phyloP scores from a whole-genome alignment of 345 rosid species.

The Salix brachista region DNA sequence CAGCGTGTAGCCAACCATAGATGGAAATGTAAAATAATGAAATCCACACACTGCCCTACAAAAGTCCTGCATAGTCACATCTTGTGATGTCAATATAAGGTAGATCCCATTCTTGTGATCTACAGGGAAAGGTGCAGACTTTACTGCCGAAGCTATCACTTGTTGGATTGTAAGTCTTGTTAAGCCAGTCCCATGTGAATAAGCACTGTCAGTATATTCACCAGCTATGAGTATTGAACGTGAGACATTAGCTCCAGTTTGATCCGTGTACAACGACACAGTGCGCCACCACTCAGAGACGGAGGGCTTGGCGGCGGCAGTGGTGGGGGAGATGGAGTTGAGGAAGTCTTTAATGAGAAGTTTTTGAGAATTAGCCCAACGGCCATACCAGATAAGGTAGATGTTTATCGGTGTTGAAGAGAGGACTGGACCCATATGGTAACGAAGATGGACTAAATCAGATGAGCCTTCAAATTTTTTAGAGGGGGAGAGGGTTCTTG shows the following conservation, averaged over 20 bases:
- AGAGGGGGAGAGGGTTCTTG: constrained; percentile 47
- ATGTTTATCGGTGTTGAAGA: constrained; percentile 80
- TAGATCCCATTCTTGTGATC: constrained; percentile 87
- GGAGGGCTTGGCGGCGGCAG: constrained; percentile 31
- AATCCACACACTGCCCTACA: constrained; percentile 96
- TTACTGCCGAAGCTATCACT: constrained; percentile 64
- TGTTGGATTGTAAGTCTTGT: constrained; percentile 81
- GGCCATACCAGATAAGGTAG: constrained; percentile 91
- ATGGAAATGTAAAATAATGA: constrained; percentile 95
- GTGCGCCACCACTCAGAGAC: constrained; percentile 93
- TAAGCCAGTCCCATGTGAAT: constrained; percentile 58
- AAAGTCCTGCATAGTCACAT: constrained; percentile 79
- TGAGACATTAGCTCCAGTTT: constrained; percentile 90
- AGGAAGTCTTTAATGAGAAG: constrained; percentile 71
- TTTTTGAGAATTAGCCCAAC: constrained; percentile 59
- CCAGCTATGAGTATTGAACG: constrained; percentile 58
- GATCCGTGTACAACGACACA: constrained; percentile 85
- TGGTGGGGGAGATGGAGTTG: constrained; percentile 60
- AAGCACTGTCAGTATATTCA: constrained; percentile 52
- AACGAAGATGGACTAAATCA: constrained; percentile 66
- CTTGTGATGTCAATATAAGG: constrained; percentile 65
- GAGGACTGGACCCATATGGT: constrained; percentile 99
- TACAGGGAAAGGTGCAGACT: constrained; percentile 66
- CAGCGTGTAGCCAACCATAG: constrained; percentile 90
- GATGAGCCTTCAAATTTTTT: constrained; percentile 90